A percentile compares a stretch with the other conserved stretches of the same genome.
These are phyloP conservation scores for Pseudogymnoascus sp. DNA, from an alignment of 2,329 filamentous ascomycete species.

Conservation along the genomic window DNA sequence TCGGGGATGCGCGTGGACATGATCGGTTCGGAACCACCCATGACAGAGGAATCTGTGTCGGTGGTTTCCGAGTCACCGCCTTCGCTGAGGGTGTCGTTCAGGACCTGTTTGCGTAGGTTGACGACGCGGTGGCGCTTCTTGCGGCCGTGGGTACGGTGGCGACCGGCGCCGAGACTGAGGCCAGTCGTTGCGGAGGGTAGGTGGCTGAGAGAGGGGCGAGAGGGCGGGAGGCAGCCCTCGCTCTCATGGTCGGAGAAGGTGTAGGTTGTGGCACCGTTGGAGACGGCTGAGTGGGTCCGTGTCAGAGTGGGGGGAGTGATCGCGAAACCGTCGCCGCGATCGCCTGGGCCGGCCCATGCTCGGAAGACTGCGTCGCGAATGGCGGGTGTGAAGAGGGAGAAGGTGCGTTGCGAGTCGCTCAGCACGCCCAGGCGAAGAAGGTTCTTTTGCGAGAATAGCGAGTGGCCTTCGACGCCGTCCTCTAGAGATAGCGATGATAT, in stretches of 20 bases:
- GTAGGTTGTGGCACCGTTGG: constrained; percentile 51
- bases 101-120: constrained; percentile 60
- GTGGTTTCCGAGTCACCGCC: constrained; percentile 36
- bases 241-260: constrained; percentile 67
- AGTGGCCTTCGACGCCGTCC: constrained; percentile 70
- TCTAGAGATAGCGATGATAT: constrained; percentile 73
- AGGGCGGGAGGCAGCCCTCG: constrained; percentile 48
- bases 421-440: constrained; percentile 72
- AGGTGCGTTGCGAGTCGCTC: constrained; percentile 78
- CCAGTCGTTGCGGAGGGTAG: constrained; percentile 52
- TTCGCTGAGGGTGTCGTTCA: constrained; percentile 43
- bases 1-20: constrained; percentile 49
- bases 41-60: constrained; percentile 43
- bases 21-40: constrained; percentile 53
- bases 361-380: constrained; percentile 85
- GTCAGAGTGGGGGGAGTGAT: constrained; percentile 40
- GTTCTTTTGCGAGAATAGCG: constrained; percentile 92
- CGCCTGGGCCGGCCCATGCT: constrained; percentile 76
- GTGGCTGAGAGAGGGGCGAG: constrained; percentile 57
- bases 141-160: constrained; percentile 52
- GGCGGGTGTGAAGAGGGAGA: constrained; percentile 86
- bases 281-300: constrained; percentile 54
- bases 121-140: constrained; percentile 81
- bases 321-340: constrained; percentile 39
- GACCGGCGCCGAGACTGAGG: constrained; percentile 52